These are phyloP conservation scores for Striga hermonthica DNA, from an alignment of 305 asterid genomes.

Conservation along the genomic window DNA sequence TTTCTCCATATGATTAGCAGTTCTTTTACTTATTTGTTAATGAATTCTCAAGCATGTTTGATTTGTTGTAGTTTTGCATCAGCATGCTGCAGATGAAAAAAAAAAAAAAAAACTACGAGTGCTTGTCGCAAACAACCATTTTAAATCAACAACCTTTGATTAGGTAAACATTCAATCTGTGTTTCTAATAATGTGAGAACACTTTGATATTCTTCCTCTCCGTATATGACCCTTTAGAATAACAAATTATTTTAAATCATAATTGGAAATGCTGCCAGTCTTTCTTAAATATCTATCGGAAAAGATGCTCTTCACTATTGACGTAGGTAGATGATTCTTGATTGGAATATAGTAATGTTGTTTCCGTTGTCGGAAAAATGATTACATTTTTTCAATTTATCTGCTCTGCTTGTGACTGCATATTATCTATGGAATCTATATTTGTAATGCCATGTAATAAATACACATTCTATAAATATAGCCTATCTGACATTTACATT, in stretches of 20 bases:
- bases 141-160: constrained; percentile 96
- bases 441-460: constrained; percentile 5
- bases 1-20: constrained; percentile 27
- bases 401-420: constrained; percentile 25
- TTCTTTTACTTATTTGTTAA: constrained; percentile 17
- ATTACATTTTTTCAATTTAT: background rate
- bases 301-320: constrained; percentile 1
- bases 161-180: constrained; percentile 47
- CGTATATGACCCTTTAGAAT: constrained; percentile 1
- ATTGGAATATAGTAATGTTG: background rate
- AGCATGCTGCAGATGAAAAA: constrained; percentile 99
- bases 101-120: constrained; percentile 90
- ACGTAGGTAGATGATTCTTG: constrained; percentile 20
- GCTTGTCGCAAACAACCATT: constrained; percentile 73
- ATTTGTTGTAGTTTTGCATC: constrained; percentile 33
- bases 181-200: constrained; percentile 18
- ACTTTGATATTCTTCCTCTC: constrained; percentile 4
- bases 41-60: constrained; percentile 28
- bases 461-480: background rate
- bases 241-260: constrained; percentile 1
- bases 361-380: background rate
- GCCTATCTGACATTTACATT: constrained; percentile 28
- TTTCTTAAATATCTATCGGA: background rate
- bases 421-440: background rate
- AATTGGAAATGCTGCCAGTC: constrained; percentile 2